phyloP scores from a whole-genome alignment of 805 yeast genomes.

The Hanseniaspora lindneri region DNA sequence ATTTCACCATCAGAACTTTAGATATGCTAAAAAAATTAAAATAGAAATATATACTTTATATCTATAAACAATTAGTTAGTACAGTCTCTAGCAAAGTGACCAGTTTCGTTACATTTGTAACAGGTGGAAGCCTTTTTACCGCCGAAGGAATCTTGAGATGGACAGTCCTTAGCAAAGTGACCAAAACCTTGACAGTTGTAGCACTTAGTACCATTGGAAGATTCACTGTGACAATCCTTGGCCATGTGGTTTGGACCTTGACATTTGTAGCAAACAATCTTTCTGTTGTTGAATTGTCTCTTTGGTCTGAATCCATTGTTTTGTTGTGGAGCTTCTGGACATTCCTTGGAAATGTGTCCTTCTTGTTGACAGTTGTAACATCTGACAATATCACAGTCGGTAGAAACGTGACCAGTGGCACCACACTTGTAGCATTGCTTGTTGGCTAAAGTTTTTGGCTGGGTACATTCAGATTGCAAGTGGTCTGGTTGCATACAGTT shows the following conservation, averaged over 20 bases:
- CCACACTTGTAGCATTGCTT: slow-evolving; percentile 93
- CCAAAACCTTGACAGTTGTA: slow-evolving; percentile 88
- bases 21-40: slow-evolving; percentile 1
- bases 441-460: slow-evolving; percentile 70
- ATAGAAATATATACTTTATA: slow-evolving; percentile 1
- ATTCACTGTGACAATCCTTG: slow-evolving; percentile 70
- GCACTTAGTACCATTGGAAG: slow-evolving; percentile 48
- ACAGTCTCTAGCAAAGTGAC: slow-evolving; percentile 83
- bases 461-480: slow-evolving; percentile 78
- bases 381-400: slow-evolving; percentile 65
- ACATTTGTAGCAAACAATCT: slow-evolving; percentile 60
- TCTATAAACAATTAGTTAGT: slow-evolving; percentile 11
- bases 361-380: slow-evolving; percentile 69
- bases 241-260: slow-evolving; percentile 92
- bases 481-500: slow-evolving; percentile 86
- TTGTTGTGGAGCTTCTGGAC: slow-evolving; percentile 30
- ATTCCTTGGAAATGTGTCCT: slow-evolving; percentile 76
- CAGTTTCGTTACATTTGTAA: slow-evolving; percentile 44
- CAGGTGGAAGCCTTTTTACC: slow-evolving; percentile 29
- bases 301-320: slow-evolving; percentile 20
- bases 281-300: slow-evolving; percentile 17
- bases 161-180: slow-evolving; percentile 78
- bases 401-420: slow-evolving; percentile 75
- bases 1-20: slow-evolving; percentile 6
- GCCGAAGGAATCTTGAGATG: slow-evolving; percentile 40